Evolutionary conservation across 208 protist genomes (phyloP).

Genomic region (Leishmania braziliensis): DNA sequence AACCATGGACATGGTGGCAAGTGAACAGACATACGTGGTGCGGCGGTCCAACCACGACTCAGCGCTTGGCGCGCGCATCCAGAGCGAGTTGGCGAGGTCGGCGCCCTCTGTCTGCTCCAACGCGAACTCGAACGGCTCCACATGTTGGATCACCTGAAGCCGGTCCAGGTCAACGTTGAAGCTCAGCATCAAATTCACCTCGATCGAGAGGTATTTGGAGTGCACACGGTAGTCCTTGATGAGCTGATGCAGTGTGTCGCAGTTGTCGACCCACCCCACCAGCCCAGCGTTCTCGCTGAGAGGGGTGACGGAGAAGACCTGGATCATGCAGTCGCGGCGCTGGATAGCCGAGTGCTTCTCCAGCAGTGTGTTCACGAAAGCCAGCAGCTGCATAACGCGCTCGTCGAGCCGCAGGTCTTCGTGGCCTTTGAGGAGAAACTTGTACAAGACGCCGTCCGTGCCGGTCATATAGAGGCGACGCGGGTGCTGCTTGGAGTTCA

Average conservation of each 20-base stretch:
- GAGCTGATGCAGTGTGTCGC: slow-evolving; percentile 94
- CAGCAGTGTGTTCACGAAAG: slow-evolving; percentile 99
- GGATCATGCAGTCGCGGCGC: slow-evolving; percentile 89
- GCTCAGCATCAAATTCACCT: slow-evolving; percentile 91
- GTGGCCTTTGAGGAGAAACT: slow-evolving; percentile 99
- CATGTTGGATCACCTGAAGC: slow-evolving; percentile 97
- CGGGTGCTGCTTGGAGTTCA: slow-evolving; percentile 99
- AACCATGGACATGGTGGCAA: slow-evolving; percentile 99
- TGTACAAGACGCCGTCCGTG: slow-evolving; percentile 96
- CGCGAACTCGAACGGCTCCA: slow-evolving; percentile 98
- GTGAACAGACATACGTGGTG: slow-evolving; percentile 98
- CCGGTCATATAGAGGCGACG: slow-evolving; percentile 97
- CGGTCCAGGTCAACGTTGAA: slow-evolving; percentile 94
- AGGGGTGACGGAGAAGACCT: slow-evolving; percentile 98
- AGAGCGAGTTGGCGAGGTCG: slow-evolving; percentile 97
- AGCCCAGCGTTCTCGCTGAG: slow-evolving; percentile 99
- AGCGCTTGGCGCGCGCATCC: slow-evolving; percentile 96
- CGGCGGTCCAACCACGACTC: slow-evolving; percentile 98
- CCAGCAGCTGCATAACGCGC: slow-evolving; percentile 99
- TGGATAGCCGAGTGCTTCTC: slow-evolving; percentile 93
- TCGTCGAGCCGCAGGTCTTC: slow-evolving; percentile 99
- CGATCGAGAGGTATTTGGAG: slow-evolving; percentile 90
- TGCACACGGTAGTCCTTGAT: slow-evolving; percentile 86
- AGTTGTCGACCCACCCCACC: slow-evolving; percentile 98
- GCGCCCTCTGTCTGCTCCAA: slow-evolving; percentile 96